These are phyloP conservation scores for Rhynchospora breviuscula DNA, from an alignment of 176 grass and related monocot species.

Conservation along the genomic window DNA sequence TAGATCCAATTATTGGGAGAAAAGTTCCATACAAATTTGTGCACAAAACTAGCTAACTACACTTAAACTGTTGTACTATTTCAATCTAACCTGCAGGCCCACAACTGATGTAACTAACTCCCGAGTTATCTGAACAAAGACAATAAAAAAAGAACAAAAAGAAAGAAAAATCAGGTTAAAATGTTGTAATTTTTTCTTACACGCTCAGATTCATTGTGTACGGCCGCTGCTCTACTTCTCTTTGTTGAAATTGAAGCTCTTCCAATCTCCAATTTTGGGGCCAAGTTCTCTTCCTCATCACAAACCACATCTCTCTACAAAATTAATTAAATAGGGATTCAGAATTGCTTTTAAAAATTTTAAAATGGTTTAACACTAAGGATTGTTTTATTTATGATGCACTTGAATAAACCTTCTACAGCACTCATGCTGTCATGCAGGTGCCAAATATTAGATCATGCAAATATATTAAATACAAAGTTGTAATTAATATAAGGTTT, in stretches of 20 bases:
- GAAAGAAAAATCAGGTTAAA: background rate
- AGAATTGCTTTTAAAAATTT: background rate
- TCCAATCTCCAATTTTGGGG: slow-evolving; percentile 25
- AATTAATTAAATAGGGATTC: background rate
- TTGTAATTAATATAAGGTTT: background rate
- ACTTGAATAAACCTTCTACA: background rate
- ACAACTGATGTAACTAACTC: slow-evolving; percentile 11
- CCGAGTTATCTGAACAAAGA: background rate
- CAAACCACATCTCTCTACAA: slow-evolving; percentile 50
- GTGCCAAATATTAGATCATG: background rate
- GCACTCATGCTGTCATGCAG: background rate
- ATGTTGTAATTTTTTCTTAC: slow-evolving; percentile 45
- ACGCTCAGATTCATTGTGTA: slow-evolving; percentile 93
- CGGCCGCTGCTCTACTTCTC: slow-evolving; percentile 59
- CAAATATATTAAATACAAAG: background rate
- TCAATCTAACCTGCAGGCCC: background rate
- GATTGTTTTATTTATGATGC: background rate
- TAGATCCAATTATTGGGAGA: slow-evolving; percentile 12
- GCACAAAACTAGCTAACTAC: slow-evolving; percentile 10
- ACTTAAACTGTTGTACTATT: background rate
- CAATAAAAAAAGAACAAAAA: background rate
- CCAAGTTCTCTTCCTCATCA: slow-evolving; percentile 45
- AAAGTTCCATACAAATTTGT: slow-evolving; percentile 10
- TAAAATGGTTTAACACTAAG: background rate
- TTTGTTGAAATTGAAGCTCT: slow-evolving; percentile 55